Evolutionary conservation across 2,329 filamentous ascomycete species (phyloP).

Genomic region (Claviceps pazoutovae): DNA sequence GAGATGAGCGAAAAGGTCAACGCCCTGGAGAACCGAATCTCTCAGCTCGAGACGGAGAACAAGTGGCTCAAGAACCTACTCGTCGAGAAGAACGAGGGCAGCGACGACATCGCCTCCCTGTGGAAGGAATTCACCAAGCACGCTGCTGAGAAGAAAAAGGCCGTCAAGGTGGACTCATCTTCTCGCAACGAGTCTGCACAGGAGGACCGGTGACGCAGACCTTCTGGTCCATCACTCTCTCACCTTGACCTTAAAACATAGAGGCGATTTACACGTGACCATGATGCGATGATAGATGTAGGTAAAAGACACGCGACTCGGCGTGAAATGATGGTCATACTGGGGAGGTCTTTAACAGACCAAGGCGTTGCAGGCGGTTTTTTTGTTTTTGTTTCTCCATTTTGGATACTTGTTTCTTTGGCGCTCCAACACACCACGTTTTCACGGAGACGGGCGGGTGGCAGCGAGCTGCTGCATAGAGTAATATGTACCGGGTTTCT

Average conservation of each 20-base stretch:
- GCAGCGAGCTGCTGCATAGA: too few relatives aligned
- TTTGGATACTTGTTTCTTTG: neutral
- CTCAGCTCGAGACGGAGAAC: conserved; percentile 70
- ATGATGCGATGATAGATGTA: conserved; percentile 1
- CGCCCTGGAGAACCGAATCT: conserved; percentile 56
- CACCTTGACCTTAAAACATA: neutral
- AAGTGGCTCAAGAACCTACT: conserved; percentile 70
- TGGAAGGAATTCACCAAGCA: conserved; percentile 36
- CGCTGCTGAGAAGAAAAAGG: conserved; percentile 18
- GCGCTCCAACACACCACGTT: neutral
- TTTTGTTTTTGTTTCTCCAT: neutral
- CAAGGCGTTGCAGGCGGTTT: neutral
- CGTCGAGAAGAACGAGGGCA: conserved; percentile 64
- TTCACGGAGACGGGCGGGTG: too few relatives aligned
- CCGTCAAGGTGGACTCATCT: conserved; percentile 12
- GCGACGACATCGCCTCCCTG: conserved; percentile 36
- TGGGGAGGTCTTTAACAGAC: neutral
- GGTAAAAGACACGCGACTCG: neutral
- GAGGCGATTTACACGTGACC: neutral
- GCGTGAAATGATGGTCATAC: neutral
- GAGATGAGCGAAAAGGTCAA: conserved; percentile 72
- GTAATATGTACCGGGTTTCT: too few relatives aligned
- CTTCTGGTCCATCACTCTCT: neutral
- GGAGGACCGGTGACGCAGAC: conserved; percentile 10
- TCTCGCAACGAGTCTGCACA: conserved; percentile 7